phyloP scores from a whole-genome alignment of 2,329 filamentous ascomycete genomes.

The Clarireedia paspali region DNA sequence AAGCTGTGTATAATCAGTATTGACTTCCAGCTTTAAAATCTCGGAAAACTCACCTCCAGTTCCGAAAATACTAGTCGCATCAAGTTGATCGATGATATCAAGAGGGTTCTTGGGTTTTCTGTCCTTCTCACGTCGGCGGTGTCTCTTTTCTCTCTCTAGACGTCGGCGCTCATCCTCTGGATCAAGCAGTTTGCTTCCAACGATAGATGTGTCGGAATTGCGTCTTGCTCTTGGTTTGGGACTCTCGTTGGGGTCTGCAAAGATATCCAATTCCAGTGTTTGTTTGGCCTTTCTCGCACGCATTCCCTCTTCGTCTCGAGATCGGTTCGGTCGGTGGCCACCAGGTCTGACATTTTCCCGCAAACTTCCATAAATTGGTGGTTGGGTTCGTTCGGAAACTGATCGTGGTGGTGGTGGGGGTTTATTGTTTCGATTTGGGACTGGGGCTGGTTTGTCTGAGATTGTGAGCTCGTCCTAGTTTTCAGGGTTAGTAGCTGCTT shows the following conservation, averaged over 20 bases:
- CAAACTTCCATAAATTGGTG: conserved; percentile 25
- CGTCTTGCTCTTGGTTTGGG: conserved; percentile 50
- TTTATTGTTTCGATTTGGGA: conserved; percentile 30
- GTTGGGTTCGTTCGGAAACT: conserved; percentile 39
- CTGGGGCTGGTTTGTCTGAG: conserved; percentile 46
- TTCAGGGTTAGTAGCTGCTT: conserved; percentile 23
- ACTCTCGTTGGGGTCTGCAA: conserved; percentile 29
- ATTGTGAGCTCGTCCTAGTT: conserved; percentile 59
- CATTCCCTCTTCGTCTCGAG: conserved; percentile 55
- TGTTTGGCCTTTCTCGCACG: conserved; percentile 31
- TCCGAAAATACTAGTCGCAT: conserved; percentile 93
- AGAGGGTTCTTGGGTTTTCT: conserved; percentile 36
- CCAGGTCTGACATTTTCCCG: conserved; percentile 11
- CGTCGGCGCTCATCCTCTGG: conserved; percentile 54
- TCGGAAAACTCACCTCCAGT: conserved; percentile 62
- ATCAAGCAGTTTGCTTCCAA: conserved; percentile 39
- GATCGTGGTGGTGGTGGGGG: conserved; percentile 25
- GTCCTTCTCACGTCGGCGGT: conserved; percentile 35
- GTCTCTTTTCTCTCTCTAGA: conserved; percentile 46
- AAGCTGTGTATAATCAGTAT: conserved; percentile 50
- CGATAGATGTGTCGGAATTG: conserved; percentile 73
- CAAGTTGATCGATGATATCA: conserved; percentile 93
- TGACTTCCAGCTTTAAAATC: background rate
- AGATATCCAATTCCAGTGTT: conserved; percentile 26
- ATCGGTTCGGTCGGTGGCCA: conserved; percentile 53